Conservation (phyloP, 306 rosid species). For the Calophaca sinica region DNA sequence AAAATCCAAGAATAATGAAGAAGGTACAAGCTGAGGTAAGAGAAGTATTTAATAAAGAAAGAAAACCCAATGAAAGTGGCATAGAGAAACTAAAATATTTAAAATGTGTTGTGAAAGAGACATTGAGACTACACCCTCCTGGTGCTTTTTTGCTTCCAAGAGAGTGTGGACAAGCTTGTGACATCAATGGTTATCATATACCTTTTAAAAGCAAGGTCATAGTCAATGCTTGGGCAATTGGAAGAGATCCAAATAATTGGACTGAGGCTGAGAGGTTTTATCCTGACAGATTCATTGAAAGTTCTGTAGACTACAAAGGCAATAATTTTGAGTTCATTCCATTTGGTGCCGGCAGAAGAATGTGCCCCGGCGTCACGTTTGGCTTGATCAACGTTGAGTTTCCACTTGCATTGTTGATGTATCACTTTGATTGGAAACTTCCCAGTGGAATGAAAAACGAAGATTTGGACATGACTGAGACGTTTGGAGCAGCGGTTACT, state of each 20-base stretch:
- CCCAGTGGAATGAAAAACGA: constrained; percentile 36
- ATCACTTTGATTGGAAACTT: constrained; percentile 45
- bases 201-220: constrained; percentile 40
- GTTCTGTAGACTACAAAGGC: constrained; percentile 13
- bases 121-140: constrained; percentile 48
- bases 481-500: constrained; percentile 7
- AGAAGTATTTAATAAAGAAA: constrained; percentile 6
- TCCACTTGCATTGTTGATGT: constrained; percentile 32
- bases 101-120: constrained; percentile 48
- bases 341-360: constrained; percentile 53
- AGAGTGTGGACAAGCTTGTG: constrained; percentile 36
- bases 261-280: constrained; percentile 23
- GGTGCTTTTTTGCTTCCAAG: constrained; percentile 38
- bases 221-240: constrained; percentile 49
- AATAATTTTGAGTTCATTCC: constrained; percentile 37
- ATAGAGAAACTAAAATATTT: constrained; percentile 39
- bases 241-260: constrained; percentile 48
- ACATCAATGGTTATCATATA: constrained; percentile 41
- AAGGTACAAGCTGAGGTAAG: constrained; percentile 49
- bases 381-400: constrained; percentile 34
- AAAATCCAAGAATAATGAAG: constrained; percentile 39
- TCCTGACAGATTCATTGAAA: constrained; percentile 41
- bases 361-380: not conserved
- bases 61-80: constrained; percentile 1
- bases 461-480: constrained; percentile 44